Evolutionary conservation across 352 stramenopile species (phyloP), one percentile per base, ranked within the genome.

Genomic region (Peronospora destructor): DNA sequence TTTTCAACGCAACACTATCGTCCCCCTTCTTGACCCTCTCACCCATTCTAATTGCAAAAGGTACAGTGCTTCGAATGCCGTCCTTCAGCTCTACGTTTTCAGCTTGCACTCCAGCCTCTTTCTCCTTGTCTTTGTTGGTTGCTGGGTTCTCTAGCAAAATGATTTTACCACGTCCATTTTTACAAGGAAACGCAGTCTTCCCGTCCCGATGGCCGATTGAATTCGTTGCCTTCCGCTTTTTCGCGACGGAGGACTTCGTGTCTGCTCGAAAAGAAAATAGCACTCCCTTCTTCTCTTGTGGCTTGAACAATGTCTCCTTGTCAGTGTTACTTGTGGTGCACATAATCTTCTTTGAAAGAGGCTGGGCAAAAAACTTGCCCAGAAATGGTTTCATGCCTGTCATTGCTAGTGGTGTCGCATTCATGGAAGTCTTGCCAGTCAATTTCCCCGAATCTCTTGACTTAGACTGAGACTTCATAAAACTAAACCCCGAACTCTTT

Each of bases 161-260:
- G 49, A 19, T 26, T 38, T 36, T n/a, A 0, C 8, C 17, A 21
- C 50, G 41, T 39, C 21, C 21, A 33, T 12, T 59, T 40, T 56
- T 71, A 38, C 21, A 63, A 10, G 51, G 36, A 13, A 61, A 49
- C 2, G 6, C n/a, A 11, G 34, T 30, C 2, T 42, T 55, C 17
- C n/a, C 46, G 16, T 44, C 30, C 14, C 57, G 19, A 6, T 38
- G 44, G 26, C 33, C 19, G n/a, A 36, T 12, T 4, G 26, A 23
- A 38, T 57, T 52, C 1, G 26, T 12, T 25, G 47, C 29, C 29
- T 66, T 72, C 4, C 59, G 44, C 39, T 72, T 72, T 41, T 66
- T 68, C 6, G 59, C 32, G 11, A 28, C 12, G 6, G 47, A 64
- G 13, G 46, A 58, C 6, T 65, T 58, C 2, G 48, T 64, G 9